A percentile compares a stretch with the other conserved stretches of the same genome.
phyloP scores from a whole-genome alignment of 1,284 basidiomycete species.

The Pseudozyma tsukubaensis region DNA sequence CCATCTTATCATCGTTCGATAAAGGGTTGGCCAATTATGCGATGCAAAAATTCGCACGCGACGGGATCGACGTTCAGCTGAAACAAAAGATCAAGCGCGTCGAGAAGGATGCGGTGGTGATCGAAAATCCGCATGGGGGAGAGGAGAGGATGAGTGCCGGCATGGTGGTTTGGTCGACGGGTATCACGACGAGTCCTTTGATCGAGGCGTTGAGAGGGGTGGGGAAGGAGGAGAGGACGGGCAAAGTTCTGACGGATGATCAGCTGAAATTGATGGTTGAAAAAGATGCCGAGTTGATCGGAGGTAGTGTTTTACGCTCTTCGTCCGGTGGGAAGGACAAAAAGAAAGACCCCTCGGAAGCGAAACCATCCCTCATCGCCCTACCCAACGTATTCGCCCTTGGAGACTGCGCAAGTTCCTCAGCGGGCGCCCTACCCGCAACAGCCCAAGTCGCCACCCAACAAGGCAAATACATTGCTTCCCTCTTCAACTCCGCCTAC shows the following conservation, averaged over 20 bases:
- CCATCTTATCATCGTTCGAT: conserved; percentile 66
- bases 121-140: not conserved
- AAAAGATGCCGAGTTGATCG: not conserved
- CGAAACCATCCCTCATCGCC: conserved; percentile 1
- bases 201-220: conserved; percentile 75
- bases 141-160: conserved; percentile 69
- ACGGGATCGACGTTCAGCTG: conserved; percentile 39
- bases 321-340: not conserved
- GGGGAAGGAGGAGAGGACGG: conserved; percentile 76
- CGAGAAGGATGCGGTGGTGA: conserved; percentile 18
- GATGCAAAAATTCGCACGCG: conserved; percentile 52
- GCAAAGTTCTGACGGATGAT: conserved; percentile 72
- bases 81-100: conserved; percentile 32
- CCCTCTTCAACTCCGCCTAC: conserved; percentile 44
- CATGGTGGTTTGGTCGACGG: conserved; percentile 85
- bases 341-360: not conserved
- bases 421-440: conserved; percentile 69
- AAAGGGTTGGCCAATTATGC: conserved; percentile 58
- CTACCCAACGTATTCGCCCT: conserved; percentile 69
- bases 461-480: conserved; percentile 61
- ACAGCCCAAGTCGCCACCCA: conserved; percentile 69
- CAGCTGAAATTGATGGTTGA: conserved; percentile 28
- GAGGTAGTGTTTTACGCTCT: conserved; percentile 6
- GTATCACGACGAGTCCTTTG: conserved; percentile 82
- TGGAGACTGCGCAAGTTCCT: conserved; percentile 77